A percentile compares a stretch with the other conserved stretches of the same genome.
Conservation (phyloP, 345 rosid species). For the Eucalyptus curtisii region DNA sequence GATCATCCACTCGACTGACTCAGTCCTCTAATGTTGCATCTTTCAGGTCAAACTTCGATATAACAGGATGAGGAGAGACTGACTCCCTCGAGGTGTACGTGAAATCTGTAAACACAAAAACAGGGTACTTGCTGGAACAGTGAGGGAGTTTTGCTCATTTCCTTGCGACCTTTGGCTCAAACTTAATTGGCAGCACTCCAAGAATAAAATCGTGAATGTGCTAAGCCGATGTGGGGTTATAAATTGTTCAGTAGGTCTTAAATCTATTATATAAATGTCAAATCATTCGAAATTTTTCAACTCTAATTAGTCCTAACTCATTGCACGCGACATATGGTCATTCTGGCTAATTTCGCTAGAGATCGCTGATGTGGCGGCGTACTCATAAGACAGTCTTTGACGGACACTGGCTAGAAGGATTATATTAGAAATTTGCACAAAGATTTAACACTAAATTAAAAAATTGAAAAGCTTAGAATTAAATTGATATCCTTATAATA, state of each 20-base stretch:
- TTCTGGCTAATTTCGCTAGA: background rate
- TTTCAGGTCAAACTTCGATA: background rate
- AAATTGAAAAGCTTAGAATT: background rate
- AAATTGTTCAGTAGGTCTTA: no score
- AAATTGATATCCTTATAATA: background rate
- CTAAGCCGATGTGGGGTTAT: background rate
- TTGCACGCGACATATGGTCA: background rate
- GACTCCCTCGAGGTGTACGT: background rate
- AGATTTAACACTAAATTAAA: background rate
- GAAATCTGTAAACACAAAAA: background rate
- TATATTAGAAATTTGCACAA: accelerated
- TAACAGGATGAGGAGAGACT: background rate
- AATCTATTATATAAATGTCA: background rate
- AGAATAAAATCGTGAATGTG: background rate
- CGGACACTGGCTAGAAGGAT: background rate
- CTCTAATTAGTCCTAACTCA: background rate
- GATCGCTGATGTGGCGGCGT: no score
- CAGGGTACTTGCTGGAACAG: background rate
- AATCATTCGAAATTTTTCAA: background rate
- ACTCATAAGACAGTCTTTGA: no score
- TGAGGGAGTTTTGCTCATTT: background rate
- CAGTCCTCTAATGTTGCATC: background rate
- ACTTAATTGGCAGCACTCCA: background rate
- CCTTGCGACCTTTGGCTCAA: background rate
- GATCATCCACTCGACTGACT: background rate